Conservation (phyloP, 805 yeast species). For the Kurtzmaniella fragi region DNA sequence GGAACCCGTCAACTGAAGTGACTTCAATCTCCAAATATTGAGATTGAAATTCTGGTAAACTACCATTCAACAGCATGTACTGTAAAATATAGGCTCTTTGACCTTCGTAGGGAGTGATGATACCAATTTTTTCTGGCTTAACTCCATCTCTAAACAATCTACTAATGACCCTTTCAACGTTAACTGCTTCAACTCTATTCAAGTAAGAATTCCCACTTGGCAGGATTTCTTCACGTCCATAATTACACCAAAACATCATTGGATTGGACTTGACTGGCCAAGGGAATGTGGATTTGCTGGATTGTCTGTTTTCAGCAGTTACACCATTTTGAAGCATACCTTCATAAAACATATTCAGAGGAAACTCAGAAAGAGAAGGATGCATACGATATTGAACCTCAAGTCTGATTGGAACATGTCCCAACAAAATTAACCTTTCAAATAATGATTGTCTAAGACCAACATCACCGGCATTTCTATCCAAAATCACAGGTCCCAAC, state of each 20-base stretch:
- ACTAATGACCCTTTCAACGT: constrained; percentile 74
- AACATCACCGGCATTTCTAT: constrained; percentile 76
- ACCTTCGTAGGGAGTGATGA: constrained; percentile 92
- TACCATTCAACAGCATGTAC: constrained; percentile 69
- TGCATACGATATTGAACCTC: constrained; percentile 96
- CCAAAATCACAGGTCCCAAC: constrained; percentile 85
- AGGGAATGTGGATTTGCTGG: constrained; percentile 61
- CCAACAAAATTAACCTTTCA: constrained; percentile 77
- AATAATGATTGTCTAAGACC: constrained; percentile 84
- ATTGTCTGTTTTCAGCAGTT: constrained; percentile 63
- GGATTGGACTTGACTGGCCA: constrained; percentile 85
- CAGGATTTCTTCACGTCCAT: constrained; percentile 85
- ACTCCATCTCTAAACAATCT: constrained; percentile 73
- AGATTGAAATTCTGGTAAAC: constrained; percentile 50
- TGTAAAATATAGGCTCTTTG: constrained; percentile 79
- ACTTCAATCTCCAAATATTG: constrained; percentile 74
- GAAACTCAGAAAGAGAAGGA: constrained; percentile 80
- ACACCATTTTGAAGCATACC: constrained; percentile 92
- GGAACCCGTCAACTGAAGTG: constrained; percentile 47
- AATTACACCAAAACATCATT: constrained; percentile 94
- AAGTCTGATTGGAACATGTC: constrained; percentile 78
- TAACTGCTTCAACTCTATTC: constrained; percentile 86
- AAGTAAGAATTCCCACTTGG: constrained; percentile 75
- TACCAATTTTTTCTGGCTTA: constrained; percentile 78
- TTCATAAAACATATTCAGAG: constrained; percentile 89